phyloP scores from a whole-genome alignment of 768 basidiomycete genomes.

The Pleurotus cornucopiae region DNA sequence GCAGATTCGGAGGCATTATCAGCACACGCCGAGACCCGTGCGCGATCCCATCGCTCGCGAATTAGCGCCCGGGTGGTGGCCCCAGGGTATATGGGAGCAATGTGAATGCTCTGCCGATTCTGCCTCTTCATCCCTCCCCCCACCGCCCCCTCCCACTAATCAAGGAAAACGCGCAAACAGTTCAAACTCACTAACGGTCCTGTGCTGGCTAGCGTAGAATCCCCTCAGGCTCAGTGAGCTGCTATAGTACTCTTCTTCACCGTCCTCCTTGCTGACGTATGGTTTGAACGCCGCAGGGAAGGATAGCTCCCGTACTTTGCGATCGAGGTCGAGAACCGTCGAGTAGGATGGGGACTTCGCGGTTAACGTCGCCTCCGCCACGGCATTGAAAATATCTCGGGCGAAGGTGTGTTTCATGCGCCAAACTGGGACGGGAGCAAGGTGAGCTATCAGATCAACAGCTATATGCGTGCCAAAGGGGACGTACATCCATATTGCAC shows the following conservation, averaged over 20 bases:
- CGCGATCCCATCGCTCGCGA: constrained; percentile 7
- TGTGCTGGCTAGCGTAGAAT: constrained; percentile 53
- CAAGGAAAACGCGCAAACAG: not conserved
- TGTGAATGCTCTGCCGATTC: not conserved
- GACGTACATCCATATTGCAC: constrained; percentile 47
- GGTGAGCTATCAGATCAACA: not conserved
- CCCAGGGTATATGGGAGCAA: not conserved
- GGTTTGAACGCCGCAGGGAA: constrained; percentile 44
- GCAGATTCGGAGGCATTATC: not conserved
- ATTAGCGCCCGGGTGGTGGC: not conserved
- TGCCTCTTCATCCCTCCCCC: not conserved
- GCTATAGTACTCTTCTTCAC: constrained; percentile 43
- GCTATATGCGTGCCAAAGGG: not conserved
- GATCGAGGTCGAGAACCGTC: constrained; percentile 46
- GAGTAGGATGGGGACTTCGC: constrained; percentile 43
- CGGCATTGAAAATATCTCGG: constrained; percentile 42
- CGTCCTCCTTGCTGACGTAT: constrained; percentile 38
- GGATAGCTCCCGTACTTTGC: constrained; percentile 41
- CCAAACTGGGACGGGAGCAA: constrained; percentile 37
- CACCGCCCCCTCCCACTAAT: not conserved
- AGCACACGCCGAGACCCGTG: not conserved
- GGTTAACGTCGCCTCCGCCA: constrained; percentile 44
- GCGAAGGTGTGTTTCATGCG: constrained; percentile 52
- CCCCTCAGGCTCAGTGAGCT: constrained; percentile 47
- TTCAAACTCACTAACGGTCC: constrained; percentile 49